Evolutionary conservation across 768 basidiomycete genomes (phyloP), one percentile per base, ranked within the genome.

Genomic region (Fomitopsis pulvina): DNA sequence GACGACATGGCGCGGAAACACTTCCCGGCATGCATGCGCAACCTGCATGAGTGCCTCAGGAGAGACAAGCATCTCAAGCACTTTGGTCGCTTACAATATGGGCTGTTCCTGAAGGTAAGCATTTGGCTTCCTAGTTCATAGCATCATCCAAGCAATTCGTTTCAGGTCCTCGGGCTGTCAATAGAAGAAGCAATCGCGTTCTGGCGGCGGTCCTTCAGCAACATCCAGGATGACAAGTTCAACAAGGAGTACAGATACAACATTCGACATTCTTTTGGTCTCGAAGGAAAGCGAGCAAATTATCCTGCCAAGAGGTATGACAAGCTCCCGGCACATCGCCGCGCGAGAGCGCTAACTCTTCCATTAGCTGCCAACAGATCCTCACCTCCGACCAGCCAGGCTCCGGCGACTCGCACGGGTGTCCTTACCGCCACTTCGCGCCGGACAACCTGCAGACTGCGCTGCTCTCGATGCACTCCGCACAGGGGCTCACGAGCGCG

Each of bases 161-260:
- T 12, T 21, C 22, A 96, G 95, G 89, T 90, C 1, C 72, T 98
- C 50, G 96, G 96, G 7, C 68, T 99, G 50, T 85, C 94, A 0
- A 80, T 99, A 29, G 95, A 99, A 14, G 96, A 99, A 68, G 93
- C 96, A 1, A 65, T 97, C 41, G 69, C 77, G 9, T 99, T 96
- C 67, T 99, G 96, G 96, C 75, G 91, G 47, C 88, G 83, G 62
- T 84, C 88, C 22, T 96, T 95, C 64, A 81, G 67, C 54, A 72
- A 69, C 24, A 80, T 91, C 48, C 81, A 85, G 9, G 95, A 97
- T 51, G 92, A 97, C 69, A 86, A 92, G 64, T 99, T 98, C 69
- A 95, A 94, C 73, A 99, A 98, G 64, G 89, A 96, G 63, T 85
- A 97, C 76, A 85, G 82, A 59, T 99, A 99, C 66, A 99, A 98